A percentile compares a stretch with the other conserved stretches of the same genome.
phyloP scores from a whole-genome alignment of 352 stramenopile species.

The Aphanomyces astaci region DNA sequence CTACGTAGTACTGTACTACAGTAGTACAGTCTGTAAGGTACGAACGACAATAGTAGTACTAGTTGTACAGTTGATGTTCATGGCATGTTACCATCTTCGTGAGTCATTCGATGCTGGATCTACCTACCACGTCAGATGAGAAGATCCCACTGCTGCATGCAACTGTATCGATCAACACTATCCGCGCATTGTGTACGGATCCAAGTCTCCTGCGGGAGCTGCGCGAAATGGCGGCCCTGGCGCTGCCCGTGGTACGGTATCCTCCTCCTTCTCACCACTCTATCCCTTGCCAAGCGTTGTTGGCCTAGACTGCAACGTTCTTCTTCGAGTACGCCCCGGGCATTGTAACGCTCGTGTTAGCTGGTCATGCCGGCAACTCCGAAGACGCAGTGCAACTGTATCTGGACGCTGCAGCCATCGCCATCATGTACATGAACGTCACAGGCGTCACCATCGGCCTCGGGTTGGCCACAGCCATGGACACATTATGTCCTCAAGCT shows the following conservation, averaged over 20 bases:
- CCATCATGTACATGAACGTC: slow-evolving; percentile 77
- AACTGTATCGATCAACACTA: neutral
- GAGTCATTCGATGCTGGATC: no score
- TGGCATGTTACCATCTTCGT: no score
- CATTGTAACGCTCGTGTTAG: slow-evolving; percentile 54
- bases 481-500: slow-evolving; percentile 80
- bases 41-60: no score
- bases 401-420: slow-evolving; percentile 57
- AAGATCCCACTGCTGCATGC: neutral
- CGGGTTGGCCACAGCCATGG: slow-evolving; percentile 79
- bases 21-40: no score
- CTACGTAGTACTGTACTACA: neutral
- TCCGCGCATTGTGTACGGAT: neutral
- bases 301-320: slow-evolving; percentile 50
- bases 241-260: slow-evolving; percentile 14
- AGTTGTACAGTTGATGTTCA: no score
- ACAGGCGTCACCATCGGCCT: slow-evolving; percentile 74
- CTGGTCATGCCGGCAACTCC: slow-evolving; percentile 32
- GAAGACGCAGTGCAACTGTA: slow-evolving; percentile 48
- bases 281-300: no score
- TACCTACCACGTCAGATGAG: no score
- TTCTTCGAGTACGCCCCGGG: slow-evolving; percentile 52
- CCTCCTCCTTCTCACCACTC: no score
- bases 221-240: neutral
- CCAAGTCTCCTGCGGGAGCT: neutral